Percentiles rank a stretch among this genome's conserved stretches.
Conservation (phyloP, 225 moss, liverwort and hornwort genomes). For the Rhytidiadelphus loreus region DNA sequence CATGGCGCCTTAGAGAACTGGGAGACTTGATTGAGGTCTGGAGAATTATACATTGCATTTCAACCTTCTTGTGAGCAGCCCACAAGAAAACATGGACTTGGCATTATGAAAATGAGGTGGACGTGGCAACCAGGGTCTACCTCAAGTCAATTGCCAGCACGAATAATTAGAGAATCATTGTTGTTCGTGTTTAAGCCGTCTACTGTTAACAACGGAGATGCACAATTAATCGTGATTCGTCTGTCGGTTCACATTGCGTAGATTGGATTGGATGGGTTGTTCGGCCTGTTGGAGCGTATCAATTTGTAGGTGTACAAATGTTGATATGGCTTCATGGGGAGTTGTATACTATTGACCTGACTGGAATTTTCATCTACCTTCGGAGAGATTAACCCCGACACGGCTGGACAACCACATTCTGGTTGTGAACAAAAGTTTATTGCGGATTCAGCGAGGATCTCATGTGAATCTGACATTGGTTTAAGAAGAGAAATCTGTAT, state of each 20-base stretch:
- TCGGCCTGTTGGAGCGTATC: not conserved
- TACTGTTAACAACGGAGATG: not conserved
- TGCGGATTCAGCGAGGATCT: too few species aligned
- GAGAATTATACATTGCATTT: not conserved
- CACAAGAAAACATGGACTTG: not conserved
- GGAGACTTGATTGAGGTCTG: not conserved
- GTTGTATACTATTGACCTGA: not conserved
- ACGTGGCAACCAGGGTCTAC: not conserved
- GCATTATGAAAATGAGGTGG: not conserved
- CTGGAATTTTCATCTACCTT: not conserved
- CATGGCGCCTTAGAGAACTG: not conserved
- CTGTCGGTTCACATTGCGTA: not conserved
- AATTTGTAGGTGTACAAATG: not conserved
- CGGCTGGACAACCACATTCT: too few species aligned
- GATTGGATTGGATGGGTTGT: not conserved
- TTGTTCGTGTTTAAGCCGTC: not conserved
- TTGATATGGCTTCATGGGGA: not conserved
- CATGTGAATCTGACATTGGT: not conserved
- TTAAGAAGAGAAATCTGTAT: not conserved
- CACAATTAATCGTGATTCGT: not conserved
- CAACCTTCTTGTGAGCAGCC: not conserved
- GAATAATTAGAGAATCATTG: not conserved
- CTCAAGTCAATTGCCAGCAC: not conserved
- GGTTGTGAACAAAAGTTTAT: not conserved
- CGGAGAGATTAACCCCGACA: not conserved